Percentiles rank a stretch among this genome's conserved stretches.
phyloP scores from a whole-genome alignment of 495 filamentous ascomycete species.

The Xylaria palmicola region DNA sequence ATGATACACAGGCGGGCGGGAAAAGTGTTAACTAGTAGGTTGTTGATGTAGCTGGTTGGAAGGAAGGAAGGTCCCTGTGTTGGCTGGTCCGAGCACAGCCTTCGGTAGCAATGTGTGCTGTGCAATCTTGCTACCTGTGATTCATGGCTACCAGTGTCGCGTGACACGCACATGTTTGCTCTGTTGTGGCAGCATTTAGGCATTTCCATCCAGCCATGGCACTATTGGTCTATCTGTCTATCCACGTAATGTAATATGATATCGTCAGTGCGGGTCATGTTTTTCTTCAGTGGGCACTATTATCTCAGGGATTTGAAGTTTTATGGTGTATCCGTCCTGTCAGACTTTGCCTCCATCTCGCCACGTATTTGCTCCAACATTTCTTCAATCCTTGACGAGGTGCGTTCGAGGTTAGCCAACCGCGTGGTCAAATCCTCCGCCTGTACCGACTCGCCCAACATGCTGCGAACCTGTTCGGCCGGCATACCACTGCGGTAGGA shows the following conservation, averaged over 20 bases:
- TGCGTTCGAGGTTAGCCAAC: constrained; percentile 35
- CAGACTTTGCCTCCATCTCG: neutral
- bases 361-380: constrained; percentile 30
- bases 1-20: neutral
- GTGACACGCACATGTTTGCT: neutral
- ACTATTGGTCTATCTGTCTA: neutral
- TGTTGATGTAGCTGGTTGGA: neutral
- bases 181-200: neutral
- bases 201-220: no score
- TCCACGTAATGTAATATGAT: neutral
- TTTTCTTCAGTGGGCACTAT: neutral
- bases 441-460: constrained; percentile 36
- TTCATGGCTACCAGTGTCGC: neutral
- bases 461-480: constrained; percentile 32
- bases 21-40: neutral
- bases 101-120: no score
- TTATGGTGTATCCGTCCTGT: neutral
- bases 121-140: no score
- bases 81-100: neutral
- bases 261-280: neutral
- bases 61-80: neutral
- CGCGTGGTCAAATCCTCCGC: constrained; percentile 27
- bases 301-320: neutral
- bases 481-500: constrained; percentile 10
- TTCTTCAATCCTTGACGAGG: constrained; percentile 34